These are phyloP conservation scores for Trichoderma sp. DNA, from an alignment of 2,329 filamentous ascomycete genomes.

Conservation along the genomic window DNA sequence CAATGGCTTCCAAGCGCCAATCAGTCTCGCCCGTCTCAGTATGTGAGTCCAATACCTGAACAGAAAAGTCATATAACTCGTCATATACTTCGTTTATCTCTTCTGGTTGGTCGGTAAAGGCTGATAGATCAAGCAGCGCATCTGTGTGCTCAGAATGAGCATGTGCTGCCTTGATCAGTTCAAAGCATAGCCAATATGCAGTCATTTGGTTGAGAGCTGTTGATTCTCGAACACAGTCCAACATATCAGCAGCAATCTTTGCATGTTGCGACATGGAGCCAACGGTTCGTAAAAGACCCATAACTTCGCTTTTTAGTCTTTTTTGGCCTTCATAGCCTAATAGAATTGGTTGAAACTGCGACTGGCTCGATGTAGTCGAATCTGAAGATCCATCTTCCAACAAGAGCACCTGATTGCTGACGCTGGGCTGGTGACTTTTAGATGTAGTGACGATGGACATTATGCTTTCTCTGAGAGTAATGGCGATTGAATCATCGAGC, in stretches of 20 bases:
- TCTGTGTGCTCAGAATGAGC: slow-evolving; percentile 60
- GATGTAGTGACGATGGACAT: slow-evolving; percentile 43
- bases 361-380: slow-evolving; percentile 27
- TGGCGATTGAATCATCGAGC: slow-evolving; percentile 68
- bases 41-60: slow-evolving; percentile 62
- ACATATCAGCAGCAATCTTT: slow-evolving; percentile 65
- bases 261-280: slow-evolving; percentile 63
- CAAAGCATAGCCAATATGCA: slow-evolving; percentile 79
- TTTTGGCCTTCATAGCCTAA: slow-evolving; percentile 68
- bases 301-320: slow-evolving; percentile 60
- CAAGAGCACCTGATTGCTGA: slow-evolving; percentile 36
- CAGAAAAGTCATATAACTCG: slow-evolving; percentile 71
- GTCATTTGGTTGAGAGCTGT: slow-evolving; percentile 65
- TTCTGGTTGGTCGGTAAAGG: slow-evolving; percentile 43
- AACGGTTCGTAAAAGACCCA: slow-evolving; percentile 59
- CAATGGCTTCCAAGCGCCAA: slow-evolving; percentile 76
- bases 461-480: slow-evolving; percentile 75
- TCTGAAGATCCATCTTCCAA: slow-evolving; percentile 35
- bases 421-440: slow-evolving; percentile 25
- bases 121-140: slow-evolving; percentile 64
- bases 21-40: slow-evolving; percentile 57
- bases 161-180: slow-evolving; percentile 66
- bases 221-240: slow-evolving; percentile 64
- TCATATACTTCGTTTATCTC: slow-evolving; percentile 55
- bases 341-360: slow-evolving; percentile 63